Base-by-base conservation (phyloP, 805 yeast genomes). In the Suhomyces faveliae region DNA sequence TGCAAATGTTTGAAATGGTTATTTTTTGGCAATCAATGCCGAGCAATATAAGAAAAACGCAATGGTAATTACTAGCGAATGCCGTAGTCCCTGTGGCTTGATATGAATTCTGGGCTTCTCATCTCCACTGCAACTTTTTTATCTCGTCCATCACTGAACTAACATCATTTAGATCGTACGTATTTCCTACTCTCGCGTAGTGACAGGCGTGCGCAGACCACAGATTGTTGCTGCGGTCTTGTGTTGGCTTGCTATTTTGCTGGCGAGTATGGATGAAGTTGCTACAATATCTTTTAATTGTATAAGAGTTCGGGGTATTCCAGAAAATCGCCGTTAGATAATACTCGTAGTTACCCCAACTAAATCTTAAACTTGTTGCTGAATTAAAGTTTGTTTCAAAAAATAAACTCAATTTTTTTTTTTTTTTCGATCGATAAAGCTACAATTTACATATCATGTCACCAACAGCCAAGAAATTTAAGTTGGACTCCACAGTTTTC, bases 401-500 rank as follows among this genome's bases (percentile, higher is more conserved):
- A 33, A 17, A 33, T 33, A 33, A 4, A 15, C 15, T 15, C 12
- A 9, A 33, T 33, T 15, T 9, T 2, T 33, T 17, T 33, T 33
- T 15, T 33, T 33, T 17, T 12, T 33, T n/a, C n/a, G n/a, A n/a
- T n/a, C n/a, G 6, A 33, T 33, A 8, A 15, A 33, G 21, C 37
- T 17, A 3, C 21, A 33, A 17, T 33, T 33, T 33, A 17, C 37
- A 30, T n/a, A 13, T 6, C 23, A 37, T 37, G 40, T 12, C 40
- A 19, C 15, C 17, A 7, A 30, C 35, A 11, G 25, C 45, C 5
- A 43, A 43, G 46, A 44, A 27, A 41, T n/a, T 27, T 4, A 23
- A 25, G n/a, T 19, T 37, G 6, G 35, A 44, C 38, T 11, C 37
- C 10, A 13, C 33, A 21, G 44, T 45, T 42, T 25, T 22, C 35